Percentiles rank a stretch among this genome's conserved stretches.
Evolutionary conservation across 495 filamentous ascomycete genomes (phyloP).

Genomic region (Pyrenopolyporus hunteri): DNA sequence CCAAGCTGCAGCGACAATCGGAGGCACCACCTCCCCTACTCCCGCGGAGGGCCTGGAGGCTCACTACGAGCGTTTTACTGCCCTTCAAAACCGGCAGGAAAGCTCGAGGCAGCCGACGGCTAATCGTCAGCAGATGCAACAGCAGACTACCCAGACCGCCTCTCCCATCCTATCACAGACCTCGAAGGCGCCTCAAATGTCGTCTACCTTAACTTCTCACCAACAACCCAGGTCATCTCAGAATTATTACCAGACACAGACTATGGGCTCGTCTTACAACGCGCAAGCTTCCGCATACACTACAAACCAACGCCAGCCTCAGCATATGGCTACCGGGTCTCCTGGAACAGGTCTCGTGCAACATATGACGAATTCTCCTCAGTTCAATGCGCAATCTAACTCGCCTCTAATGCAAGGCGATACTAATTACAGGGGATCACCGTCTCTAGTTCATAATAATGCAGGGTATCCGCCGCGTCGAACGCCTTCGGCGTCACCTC

Average conservation of each 20-base stretch:
- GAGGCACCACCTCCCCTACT: constrained; percentile 27
- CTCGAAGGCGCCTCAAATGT: constrained; percentile 41
- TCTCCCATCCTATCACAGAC: constrained; percentile 40
- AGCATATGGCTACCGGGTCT: constrained; percentile 48
- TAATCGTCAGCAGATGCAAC: constrained; percentile 42
- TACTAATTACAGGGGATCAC: constrained; percentile 47
- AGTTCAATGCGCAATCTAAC: constrained; percentile 49
- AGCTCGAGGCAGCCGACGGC: constrained; percentile 25
- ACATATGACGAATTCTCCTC: constrained; percentile 51
- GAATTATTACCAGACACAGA: constrained; percentile 37
- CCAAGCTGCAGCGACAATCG: constrained; percentile 25
- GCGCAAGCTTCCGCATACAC: constrained; percentile 42
- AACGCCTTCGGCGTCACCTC: constrained; percentile 47
- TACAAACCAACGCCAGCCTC: constrained; percentile 51
- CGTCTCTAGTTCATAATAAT: constrained; percentile 42
- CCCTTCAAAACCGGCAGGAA: constrained; percentile 39
- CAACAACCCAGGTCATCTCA: constrained; percentile 39
- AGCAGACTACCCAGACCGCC: constrained; percentile 39
- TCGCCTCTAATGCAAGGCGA: constrained; percentile 46
- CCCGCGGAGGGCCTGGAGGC: constrained; percentile 48
- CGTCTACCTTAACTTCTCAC: constrained; percentile 37
- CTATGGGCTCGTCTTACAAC: constrained; percentile 36
- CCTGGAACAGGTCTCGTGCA: constrained; percentile 42
- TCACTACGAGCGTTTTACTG: constrained; percentile 49
- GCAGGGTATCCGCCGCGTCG: constrained; percentile 47